Conservation (phyloP, 805 yeast species). For the Saccharomycopsis oosterbeekiorum region DNA sequence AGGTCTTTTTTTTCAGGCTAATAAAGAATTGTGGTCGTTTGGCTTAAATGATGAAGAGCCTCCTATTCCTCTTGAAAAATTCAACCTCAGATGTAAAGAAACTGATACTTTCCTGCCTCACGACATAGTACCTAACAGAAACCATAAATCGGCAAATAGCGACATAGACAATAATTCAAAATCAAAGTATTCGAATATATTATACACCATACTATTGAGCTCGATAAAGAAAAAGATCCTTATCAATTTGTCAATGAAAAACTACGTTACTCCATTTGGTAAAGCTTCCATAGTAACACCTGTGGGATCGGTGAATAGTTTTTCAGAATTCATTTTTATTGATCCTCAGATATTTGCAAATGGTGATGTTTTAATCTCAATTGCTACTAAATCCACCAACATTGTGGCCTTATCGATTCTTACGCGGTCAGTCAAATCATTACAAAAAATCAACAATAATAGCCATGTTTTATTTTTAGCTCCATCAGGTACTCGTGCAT, state of each 20-base stretch:
- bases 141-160: constrained; percentile 16
- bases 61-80: constrained; percentile 26
- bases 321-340: constrained; percentile 29
- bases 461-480: constrained; percentile 38
- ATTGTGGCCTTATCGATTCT: constrained; percentile 27
- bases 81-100: constrained; percentile 17
- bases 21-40: constrained; percentile 36
- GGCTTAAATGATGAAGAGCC: constrained; percentile 29
- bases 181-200: constrained; percentile 3
- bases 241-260: constrained; percentile 26
- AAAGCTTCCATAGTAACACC: constrained; percentile 25
- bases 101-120: constrained; percentile 20
- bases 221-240: constrained; percentile 32
- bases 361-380: constrained; percentile 34
- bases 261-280: constrained; percentile 39
- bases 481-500: constrained; percentile 47
- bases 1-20: constrained; percentile 29
- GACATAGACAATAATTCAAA: constrained; percentile 7
- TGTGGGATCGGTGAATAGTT: neutral
- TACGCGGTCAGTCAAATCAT: neutral
- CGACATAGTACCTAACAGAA: constrained; percentile 18
- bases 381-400: constrained; percentile 26
- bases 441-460: constrained; percentile 20
- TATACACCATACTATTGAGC: constrained; percentile 17
- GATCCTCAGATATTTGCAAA: constrained; percentile 39